Conservation (phyloP, 805 yeast species). For the Metschnikowia sp. region DNA sequence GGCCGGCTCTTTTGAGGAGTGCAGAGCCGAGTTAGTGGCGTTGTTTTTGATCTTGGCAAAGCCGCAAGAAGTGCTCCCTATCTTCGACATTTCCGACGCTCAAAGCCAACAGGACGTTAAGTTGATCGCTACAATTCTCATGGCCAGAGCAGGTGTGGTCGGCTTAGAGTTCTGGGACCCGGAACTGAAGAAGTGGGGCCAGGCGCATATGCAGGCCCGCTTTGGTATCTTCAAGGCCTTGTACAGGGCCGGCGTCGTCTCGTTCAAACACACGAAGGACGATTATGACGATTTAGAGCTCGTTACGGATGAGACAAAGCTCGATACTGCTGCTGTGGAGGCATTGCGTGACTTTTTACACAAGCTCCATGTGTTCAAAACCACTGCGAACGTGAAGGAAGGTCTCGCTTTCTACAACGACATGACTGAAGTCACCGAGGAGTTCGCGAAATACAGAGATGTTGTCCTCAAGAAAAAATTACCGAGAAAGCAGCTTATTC, state of each 20-base stretch:
- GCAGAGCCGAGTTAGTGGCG: constrained; percentile 90
- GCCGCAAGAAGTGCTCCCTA: constrained; percentile 54
- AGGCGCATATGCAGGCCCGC: constrained; percentile 92
- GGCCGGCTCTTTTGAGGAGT: constrained; percentile 89
- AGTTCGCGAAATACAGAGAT: constrained; percentile 63
- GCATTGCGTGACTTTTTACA: constrained; percentile 69
- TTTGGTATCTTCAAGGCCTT: constrained; percentile 78
- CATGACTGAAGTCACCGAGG: constrained; percentile 64
- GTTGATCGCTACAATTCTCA: constrained; percentile 66
- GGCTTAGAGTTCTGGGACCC: constrained; percentile 91
- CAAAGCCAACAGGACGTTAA: constrained; percentile 62
- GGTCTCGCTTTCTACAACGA: constrained; percentile 65
- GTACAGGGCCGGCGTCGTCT: constrained; percentile 63
- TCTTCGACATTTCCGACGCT: constrained; percentile 62
- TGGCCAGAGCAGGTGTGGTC: constrained; percentile 85
- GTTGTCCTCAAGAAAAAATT: constrained; percentile 66
- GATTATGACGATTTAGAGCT: constrained; percentile 59
- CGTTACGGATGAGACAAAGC: constrained; percentile 56
- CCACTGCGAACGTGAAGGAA: constrained; percentile 64
- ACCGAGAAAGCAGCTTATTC: constrained; percentile 83
- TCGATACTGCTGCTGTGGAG: constrained; percentile 65
- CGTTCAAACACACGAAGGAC: constrained; percentile 46
- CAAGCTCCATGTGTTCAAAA: constrained; percentile 74
- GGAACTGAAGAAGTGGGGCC: constrained; percentile 80
- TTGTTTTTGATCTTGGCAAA: constrained; percentile 71